Evolutionary conservation across 2,329 filamentous ascomycete species (phyloP).

Genomic region (Fusarium udum): DNA sequence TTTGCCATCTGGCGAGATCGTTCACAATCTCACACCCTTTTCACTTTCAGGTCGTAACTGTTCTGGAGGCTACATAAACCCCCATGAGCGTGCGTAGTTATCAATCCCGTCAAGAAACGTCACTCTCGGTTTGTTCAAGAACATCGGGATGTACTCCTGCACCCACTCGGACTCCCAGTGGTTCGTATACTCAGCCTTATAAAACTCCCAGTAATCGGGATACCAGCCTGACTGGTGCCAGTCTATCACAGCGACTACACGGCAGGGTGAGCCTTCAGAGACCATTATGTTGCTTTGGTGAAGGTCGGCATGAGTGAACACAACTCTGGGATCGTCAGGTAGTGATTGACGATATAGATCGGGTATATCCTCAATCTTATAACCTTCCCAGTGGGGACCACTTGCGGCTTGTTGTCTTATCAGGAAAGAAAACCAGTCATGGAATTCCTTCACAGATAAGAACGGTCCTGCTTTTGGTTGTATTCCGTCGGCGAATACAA

Average conservation of each 20-base stretch:
- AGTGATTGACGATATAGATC: constrained; percentile 3
- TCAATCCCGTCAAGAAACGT: neutral
- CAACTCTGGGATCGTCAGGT: neutral
- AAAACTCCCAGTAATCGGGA: constrained; percentile 35
- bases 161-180: neutral
- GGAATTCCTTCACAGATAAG: neutral
- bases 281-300: constrained; percentile 24
- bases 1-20: rapidly evolving
- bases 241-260: neutral
- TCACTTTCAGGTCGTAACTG: rapidly evolving
- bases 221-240: constrained; percentile 31
- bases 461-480: neutral
- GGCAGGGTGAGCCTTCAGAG: neutral
- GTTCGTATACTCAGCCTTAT: constrained; percentile 3
- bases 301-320: neutral
- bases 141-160: neutral
- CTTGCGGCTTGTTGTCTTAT: neutral
- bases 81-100: neutral
- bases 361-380: neutral
- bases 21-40: rapidly evolving
- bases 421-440: constrained; percentile 11
- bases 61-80: neutral
- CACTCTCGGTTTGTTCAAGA: neutral
- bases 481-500: neutral
- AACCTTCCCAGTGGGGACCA: neutral